phyloP scores from a whole-genome alignment of 2,329 filamentous ascomycete species.

The Aspergillus hiratsukae region DNA sequence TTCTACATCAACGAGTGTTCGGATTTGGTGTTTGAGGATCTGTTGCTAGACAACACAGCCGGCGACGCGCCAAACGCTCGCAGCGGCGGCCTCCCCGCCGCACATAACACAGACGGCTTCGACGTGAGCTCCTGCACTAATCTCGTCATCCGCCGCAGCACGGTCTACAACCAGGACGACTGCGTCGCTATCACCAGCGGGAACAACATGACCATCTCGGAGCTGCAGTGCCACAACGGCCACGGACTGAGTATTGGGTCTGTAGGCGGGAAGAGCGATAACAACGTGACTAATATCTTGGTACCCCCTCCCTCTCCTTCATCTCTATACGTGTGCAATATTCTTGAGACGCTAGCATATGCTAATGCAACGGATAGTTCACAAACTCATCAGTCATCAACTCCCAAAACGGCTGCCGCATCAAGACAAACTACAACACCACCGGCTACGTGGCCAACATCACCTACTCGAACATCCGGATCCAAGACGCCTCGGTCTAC shows the following conservation, averaged over 20 bases:
- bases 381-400: constrained; percentile 30
- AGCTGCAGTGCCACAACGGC: constrained; percentile 36
- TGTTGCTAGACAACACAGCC: constrained; percentile 39
- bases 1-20: constrained; percentile 33
- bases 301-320: no score
- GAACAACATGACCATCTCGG: constrained; percentile 21
- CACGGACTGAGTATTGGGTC: constrained; percentile 33
- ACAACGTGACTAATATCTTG: constrained; percentile 38
- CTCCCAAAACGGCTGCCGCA: constrained; percentile 29
- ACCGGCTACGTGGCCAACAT: constrained; percentile 40
- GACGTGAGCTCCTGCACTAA: constrained; percentile 44
- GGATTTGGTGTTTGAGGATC: constrained; percentile 31
- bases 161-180: constrained; percentile 44
- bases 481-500: constrained; percentile 44
- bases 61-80: constrained; percentile 33
- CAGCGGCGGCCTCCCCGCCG: constrained; percentile 31
- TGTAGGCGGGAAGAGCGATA: constrained; percentile 47
- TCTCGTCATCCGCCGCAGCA: constrained; percentile 42
- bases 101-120: constrained; percentile 49
- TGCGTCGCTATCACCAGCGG: constrained; percentile 28
- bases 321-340: no score
- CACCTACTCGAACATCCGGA: constrained; percentile 45
- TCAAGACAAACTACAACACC: constrained; percentile 38
- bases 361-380: constrained; percentile 46
- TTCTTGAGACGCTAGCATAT: no score